Percentiles rank a stretch among this genome's conserved stretches.
phyloP scores from a whole-genome alignment of 2,329 filamentous ascomycete species.

The Penicillium sp. region DNA sequence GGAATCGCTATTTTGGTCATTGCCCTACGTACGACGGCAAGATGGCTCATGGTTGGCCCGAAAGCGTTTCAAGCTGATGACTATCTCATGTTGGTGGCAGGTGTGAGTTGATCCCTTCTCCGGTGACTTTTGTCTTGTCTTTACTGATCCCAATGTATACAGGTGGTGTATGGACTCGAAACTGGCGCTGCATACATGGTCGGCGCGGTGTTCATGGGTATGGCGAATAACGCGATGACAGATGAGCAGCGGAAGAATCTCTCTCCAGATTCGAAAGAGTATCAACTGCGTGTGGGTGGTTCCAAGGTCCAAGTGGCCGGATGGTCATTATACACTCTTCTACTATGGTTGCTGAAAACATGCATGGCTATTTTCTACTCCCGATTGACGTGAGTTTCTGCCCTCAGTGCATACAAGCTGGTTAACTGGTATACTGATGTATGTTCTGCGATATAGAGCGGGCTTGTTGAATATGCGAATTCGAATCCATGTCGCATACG shows the following conservation, averaged over 20 bases:
- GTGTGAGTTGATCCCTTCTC: constrained; percentile 39
- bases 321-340: constrained; percentile 53
- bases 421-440: not conserved
- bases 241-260: constrained; percentile 48
- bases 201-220: constrained; percentile 48
- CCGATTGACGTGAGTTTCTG: constrained; percentile 46
- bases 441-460: constrained; percentile 29
- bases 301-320: constrained; percentile 53
- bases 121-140: not conserved
- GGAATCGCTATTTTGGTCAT: constrained; percentile 51
- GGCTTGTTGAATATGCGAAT: constrained; percentile 42
- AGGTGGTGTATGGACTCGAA: constrained; percentile 53
- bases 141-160: not conserved
- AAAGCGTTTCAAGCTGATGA: constrained; percentile 56
- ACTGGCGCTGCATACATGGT: constrained; percentile 50
- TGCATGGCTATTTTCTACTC: constrained; percentile 57
- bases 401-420: not conserved
- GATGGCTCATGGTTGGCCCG: constrained; percentile 49
- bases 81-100: constrained; percentile 55
- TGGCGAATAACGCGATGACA: constrained; percentile 59
- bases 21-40: constrained; percentile 49
- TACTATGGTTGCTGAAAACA: constrained; percentile 53
- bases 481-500: constrained; percentile 52
- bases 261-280: constrained; percentile 46
- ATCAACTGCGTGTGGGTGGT: constrained; percentile 49